Evolutionary conservation across 306 rosid species (phyloP).

Genomic region (Argentina anserina): DNA sequence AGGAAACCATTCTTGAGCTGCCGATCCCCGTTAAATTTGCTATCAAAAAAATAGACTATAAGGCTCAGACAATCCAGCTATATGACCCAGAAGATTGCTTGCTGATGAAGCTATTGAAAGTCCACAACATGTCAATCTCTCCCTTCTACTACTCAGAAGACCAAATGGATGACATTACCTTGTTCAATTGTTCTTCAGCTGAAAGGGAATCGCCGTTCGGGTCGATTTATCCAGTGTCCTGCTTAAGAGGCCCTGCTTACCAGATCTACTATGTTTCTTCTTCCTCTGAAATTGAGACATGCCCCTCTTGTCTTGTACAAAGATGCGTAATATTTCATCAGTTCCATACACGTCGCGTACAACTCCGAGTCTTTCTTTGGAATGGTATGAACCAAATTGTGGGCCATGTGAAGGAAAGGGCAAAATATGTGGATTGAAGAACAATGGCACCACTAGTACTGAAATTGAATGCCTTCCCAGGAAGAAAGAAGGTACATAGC

Average conservation of each 20-base stretch:
- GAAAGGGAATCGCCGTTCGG: neutral
- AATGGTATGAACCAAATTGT: constrained; percentile 30
- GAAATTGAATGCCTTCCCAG: constrained; percentile 16
- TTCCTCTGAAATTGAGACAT: fast-evolving
- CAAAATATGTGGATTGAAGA: constrained; percentile 25
- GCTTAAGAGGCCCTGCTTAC: constrained; percentile 12
- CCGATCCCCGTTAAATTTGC: constrained; percentile 19
- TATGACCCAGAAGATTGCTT: constrained; percentile 12
- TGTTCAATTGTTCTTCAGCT: constrained; percentile 28
- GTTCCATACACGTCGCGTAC: neutral
- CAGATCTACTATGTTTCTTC: neutral
- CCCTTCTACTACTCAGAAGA: constrained; percentile 4
- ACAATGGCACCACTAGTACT: neutral
- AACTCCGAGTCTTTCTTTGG: neutral
- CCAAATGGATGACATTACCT: fast-evolving
- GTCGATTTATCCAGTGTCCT: neutral
- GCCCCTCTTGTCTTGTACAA: constrained; percentile 21
- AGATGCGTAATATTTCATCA: constrained; percentile 9
- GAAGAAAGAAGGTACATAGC: constrained; percentile 14
- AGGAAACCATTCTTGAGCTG: constrained; percentile 26
- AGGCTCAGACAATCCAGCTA: constrained; percentile 19
- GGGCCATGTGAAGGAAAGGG: constrained; percentile 24
- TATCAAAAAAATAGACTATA: constrained; percentile 27
- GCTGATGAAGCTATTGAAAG: neutral
- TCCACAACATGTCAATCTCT: constrained; percentile 16